Conservation (phyloP, 2,329 filamentous ascomycete genomes). For the Penicillium sp. region DNA sequence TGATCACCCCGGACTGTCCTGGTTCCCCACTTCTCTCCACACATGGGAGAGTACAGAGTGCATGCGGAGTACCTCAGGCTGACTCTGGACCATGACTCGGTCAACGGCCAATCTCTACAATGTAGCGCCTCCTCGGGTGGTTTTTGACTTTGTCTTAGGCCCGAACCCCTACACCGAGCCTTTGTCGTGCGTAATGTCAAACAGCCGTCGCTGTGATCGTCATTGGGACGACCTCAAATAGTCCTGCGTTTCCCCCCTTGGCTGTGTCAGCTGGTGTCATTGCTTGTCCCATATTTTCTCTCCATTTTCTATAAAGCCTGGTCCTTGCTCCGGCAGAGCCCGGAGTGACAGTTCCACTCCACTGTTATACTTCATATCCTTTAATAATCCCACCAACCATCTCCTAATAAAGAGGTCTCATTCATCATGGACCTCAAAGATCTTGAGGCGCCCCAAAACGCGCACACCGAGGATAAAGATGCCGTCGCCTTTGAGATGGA, state of each 20-base stretch:
- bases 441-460: conserved; percentile 23
- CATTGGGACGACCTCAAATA: conserved; percentile 19
- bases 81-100: neutral
- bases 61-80: neutral
- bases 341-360: neutral
- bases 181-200: neutral
- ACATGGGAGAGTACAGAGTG: neutral
- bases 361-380: neutral
- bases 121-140: neutral
- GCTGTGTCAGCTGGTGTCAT: neutral
- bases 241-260: conserved; percentile 6
- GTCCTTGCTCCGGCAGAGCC: neutral
- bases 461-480: conserved; percentile 24
- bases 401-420: conserved; percentile 2
- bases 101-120: neutral
- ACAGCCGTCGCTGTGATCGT: neutral
- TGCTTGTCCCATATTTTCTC: neutral
- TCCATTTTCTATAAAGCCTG: neutral
- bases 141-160: conserved; percentile 4
- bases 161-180: neutral
- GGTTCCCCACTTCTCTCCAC: neutral
- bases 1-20: neutral
- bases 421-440: conserved; percentile 26
- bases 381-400: neutral
- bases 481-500: conserved; percentile 26